These are phyloP conservation scores for Alternaria sp. DNA, from an alignment of 2,329 filamentous ascomycete genomes.

Conservation along the genomic window DNA sequence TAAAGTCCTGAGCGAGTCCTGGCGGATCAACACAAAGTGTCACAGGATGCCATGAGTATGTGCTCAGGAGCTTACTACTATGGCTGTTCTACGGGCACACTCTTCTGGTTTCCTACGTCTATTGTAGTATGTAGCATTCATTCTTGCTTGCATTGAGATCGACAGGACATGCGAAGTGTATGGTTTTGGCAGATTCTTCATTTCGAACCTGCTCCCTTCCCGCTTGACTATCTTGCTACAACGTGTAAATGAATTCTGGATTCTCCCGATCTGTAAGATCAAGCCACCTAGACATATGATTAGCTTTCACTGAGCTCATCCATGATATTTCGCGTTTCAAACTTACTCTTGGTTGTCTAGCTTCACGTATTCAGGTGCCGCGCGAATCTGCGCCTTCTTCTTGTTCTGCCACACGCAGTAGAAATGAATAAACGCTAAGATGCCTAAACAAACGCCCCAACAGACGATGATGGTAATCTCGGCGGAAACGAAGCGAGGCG, in stretches of 20 bases:
- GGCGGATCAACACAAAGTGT: too few species aligned
- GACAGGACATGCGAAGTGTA: too few species aligned
- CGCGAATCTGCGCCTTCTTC: constrained; percentile 64
- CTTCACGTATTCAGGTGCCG: constrained; percentile 65
- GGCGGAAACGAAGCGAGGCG: constrained; percentile 67
- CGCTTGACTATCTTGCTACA: constrained; percentile 43
- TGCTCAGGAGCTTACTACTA: too few species aligned
- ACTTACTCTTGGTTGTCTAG: constrained; percentile 71
- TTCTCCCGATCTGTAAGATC: constrained; percentile 75
- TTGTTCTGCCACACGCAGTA: constrained; percentile 69
- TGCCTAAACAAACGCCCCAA: constrained; percentile 61
- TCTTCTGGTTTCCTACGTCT: too few species aligned
- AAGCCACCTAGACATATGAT: constrained; percentile 53
- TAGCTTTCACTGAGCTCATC: background rate
- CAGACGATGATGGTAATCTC: constrained; percentile 72
- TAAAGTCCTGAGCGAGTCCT: too few species aligned
- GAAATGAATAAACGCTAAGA: constrained; percentile 69
- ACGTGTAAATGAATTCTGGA: constrained; percentile 67
- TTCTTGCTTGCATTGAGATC: too few species aligned
- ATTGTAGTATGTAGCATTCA: too few species aligned
- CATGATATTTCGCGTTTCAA: background rate
- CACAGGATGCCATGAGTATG: too few species aligned
- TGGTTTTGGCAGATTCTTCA: background rate
- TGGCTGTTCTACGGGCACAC: too few species aligned
- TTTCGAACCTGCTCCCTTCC: background rate